A percentile compares a stretch with the other conserved stretches of the same genome.
Evolutionary conservation across 257 asterid genomes (phyloP).

Genomic region (Scutellaria minor): DNA sequence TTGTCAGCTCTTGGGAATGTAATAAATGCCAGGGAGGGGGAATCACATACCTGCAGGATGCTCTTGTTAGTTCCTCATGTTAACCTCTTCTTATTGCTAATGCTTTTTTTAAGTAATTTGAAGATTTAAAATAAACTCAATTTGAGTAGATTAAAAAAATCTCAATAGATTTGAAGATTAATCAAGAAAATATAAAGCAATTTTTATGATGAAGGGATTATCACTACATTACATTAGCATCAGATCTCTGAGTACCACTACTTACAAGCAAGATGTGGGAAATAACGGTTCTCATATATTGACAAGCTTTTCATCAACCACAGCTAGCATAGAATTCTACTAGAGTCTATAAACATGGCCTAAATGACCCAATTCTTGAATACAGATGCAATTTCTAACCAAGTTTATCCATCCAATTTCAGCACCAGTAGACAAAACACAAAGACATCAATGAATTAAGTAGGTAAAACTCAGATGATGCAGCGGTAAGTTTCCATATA

Average conservation of each 20-base stretch:
- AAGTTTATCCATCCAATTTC: not conserved
- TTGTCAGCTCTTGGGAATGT: constrained; percentile 89
- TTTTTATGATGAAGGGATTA: no score
- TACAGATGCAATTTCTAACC: not conserved
- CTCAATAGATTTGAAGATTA: no score
- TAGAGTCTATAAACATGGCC: not conserved
- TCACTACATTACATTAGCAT: no score
- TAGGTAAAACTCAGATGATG: constrained; percentile 37
- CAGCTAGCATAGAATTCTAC: not conserved
- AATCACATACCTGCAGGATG: constrained; percentile 82
- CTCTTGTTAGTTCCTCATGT: constrained; percentile 63
- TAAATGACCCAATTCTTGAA: not conserved
- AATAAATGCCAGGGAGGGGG: constrained; percentile 69
- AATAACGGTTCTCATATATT: no score
- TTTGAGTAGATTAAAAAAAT: no score
- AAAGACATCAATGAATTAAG: not conserved
- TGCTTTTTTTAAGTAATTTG: no score
- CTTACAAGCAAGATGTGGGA: no score
- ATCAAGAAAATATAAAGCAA: no score
- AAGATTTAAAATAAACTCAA: no score
- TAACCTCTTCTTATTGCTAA: constrained; percentile 26
- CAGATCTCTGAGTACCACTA: no score
- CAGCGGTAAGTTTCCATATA: constrained; percentile 41
- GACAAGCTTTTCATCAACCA: not conserved
- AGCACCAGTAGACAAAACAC: not conserved